phyloP scores from a whole-genome alignment of 805 yeast species.

The Lipomyces starkeyi region DNA sequence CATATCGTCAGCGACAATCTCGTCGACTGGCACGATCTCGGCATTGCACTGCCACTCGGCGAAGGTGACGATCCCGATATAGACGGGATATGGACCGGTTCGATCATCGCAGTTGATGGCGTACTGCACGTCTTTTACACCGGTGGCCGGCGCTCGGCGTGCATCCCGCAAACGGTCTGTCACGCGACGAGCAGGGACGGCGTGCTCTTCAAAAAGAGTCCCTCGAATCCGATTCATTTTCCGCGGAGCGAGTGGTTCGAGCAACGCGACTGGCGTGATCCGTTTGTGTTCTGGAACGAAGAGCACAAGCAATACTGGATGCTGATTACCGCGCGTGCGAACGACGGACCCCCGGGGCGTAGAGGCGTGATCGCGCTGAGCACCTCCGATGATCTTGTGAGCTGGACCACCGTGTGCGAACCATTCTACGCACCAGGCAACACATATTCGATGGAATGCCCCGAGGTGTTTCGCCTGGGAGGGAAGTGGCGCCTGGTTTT shows the following conservation, averaged over 20 bases:
- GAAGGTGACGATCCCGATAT: neutral
- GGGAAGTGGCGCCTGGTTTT: constrained; percentile 1
- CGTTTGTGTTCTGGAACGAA: neutral
- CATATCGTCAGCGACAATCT: neutral
- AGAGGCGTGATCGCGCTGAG: constrained; percentile 1
- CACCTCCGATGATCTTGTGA: neutral
- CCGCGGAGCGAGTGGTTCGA: neutral
- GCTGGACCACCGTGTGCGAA: constrained; percentile 1
- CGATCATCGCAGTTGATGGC: constrained; percentile 1
- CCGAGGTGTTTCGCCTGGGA: neutral
- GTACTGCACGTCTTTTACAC: neutral
- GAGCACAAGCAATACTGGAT: neutral
- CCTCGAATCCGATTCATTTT: neutral
- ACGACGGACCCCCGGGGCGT: constrained; percentile 1
- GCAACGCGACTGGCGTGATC: constrained; percentile 1
- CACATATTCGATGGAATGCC: neutral
- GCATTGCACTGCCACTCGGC: constrained; percentile 1
- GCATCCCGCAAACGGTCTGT: constrained; percentile 1
- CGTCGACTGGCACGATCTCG: constrained; percentile 1
- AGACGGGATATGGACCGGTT: constrained; percentile 1
- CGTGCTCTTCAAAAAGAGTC: neutral
- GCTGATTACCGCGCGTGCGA: constrained; percentile 1
- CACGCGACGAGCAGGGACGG: neutral
- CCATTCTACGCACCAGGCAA: constrained; percentile 1
- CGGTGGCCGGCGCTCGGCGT: constrained; percentile 2